Base-by-base conservation (phyloP, 768 basidiomycete species). In the Auricularia heimuer region DNA sequence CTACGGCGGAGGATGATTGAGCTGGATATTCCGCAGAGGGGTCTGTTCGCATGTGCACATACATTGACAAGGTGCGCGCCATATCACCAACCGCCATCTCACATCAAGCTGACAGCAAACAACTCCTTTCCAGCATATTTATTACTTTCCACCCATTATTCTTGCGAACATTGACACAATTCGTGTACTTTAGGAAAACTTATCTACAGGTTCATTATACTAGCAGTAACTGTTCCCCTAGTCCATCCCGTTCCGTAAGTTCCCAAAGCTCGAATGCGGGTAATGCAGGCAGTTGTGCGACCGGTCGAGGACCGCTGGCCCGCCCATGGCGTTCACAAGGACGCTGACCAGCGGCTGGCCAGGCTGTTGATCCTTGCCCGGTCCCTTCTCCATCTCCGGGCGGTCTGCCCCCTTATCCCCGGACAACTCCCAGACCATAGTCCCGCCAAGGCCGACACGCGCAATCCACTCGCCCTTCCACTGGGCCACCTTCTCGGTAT, bases 341-440 rank as follows among this genome's bases (percentile, higher is more conserved):
- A 87, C 80, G 67, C 78, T 79, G 21, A 95, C 84, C 68, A 96
- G 77, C 70, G 89, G 91, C 66, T 74, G 72, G 3, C 92, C 87
- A 36, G 85, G 83, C 68, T 88, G 84, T 3, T 81, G 79, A 34
- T 88, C 88, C 74, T 94, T 94, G 2, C 90, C 91, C 1, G 76
- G 80, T 2, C 90, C 89, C 7, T 76, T 75, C 68, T 92, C 90
- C 84, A 92, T 87, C 14, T 84, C 89, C 45, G 88, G 84, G 62
- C 89, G 82, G 36, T 73, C 69, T 3, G 77, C 76, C 1, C 84
- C 84, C 73, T 93, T 92, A 76, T 98, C 96, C 2, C 92, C 93
- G 69, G 88, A 89, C 51, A 96, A 79, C 73, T 95, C 92, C 92
- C 92, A 94, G 69, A 88, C 88, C 97, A 99, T 99, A 64, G 89